Base-by-base conservation (phyloP, 805 yeast species). In the Yarrowia yakushimensis region DNA sequence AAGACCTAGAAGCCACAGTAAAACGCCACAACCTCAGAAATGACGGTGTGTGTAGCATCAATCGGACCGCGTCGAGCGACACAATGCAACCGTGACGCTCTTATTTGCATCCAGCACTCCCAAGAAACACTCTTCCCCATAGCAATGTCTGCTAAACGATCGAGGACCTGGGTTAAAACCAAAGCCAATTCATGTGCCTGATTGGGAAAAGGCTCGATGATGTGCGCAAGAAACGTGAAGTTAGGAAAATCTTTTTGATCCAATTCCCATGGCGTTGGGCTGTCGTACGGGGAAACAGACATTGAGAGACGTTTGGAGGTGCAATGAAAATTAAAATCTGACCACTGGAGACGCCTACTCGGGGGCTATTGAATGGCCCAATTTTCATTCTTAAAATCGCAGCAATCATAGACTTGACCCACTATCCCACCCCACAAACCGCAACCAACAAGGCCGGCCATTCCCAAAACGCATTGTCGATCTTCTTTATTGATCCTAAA, bases 381-480 rank as follows among this genome's bases (percentile, higher is more conserved):
- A 2, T 33, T 33, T 33, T n/a, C 13, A 34, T 17, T 9, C 12
- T 11, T 34, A 11, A 20, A 34, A 30, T 11, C 15, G 15, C 39
- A 7, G 8, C 17, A 4, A 13, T 11, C 5, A 12, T 30, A 8
- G 3, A 30, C 31, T 3, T 10, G 10, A 10, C 7, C 22, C 18
- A 17, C 1, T 18, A 2, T 22, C 27, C 10, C n/a, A 9, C 9
- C 25, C 30, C 18, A 30, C 3, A 17, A 7, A 15, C 48, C 48
- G 48, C 48, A 43, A 43, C 48, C 31, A 23, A 12, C 46, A 23
- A 17, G 28, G 22, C 48, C 4, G 28, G 22, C 48, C 4, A 17
- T 25, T 43, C 48, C 48, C 48, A 43, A 45, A 28, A 45, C 52
- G 52, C 52, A 45, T 45, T 45, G 52, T 45, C 34, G 52, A 45